These are phyloP conservation scores for Hypoxylon sp. DNA, from an alignment of 2,329 filamentous ascomycete species.

Conservation along the genomic window DNA sequence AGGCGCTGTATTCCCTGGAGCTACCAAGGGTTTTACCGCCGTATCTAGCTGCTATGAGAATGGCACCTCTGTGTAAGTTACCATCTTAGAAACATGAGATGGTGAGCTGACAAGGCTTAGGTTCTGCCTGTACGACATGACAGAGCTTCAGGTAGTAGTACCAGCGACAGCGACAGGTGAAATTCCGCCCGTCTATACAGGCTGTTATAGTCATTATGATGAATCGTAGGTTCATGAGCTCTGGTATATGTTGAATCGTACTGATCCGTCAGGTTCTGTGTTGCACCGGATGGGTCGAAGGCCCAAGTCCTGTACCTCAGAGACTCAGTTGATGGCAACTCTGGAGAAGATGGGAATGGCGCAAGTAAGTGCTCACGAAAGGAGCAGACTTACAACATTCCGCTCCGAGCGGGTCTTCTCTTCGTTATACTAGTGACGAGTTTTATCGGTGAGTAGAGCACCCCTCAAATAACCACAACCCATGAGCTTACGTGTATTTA, in stretches of 20 bases:
- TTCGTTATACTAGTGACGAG: constrained; percentile 81
- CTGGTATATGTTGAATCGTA: rapidly evolving
- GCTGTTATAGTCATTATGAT: constrained; percentile 66
- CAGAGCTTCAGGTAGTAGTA: constrained; percentile 53
- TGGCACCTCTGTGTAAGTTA: constrained; percentile 59
- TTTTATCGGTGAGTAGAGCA: constrained; percentile 65
- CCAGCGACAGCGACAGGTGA: constrained; percentile 50
- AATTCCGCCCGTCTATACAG: constrained; percentile 56
- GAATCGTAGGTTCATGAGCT: constrained; percentile 66
- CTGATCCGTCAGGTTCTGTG: constrained; percentile 67
- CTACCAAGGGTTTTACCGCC: constrained; percentile 58
- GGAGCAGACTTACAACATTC: constrained; percentile 74
- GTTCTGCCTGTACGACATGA: constrained; percentile 52
- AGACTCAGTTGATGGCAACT: constrained; percentile 43
- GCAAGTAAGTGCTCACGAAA: constrained; percentile 61
- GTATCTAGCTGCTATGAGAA: constrained; percentile 69
- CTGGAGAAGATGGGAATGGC: constrained; percentile 57
- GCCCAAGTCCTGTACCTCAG: constrained; percentile 67
- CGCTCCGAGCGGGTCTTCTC: constrained; percentile 77
- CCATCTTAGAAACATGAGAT: neutral
- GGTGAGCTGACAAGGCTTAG: constrained; percentile 37
- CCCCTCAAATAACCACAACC: too few species aligned
- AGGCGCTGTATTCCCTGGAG: constrained; percentile 49
- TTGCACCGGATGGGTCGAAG: constrained; percentile 72
- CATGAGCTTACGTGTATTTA: constrained; percentile 26